A percentile compares a stretch with the other conserved stretches of the same genome.
Conservation (phyloP, 2,329 filamentous ascomycete species). For the Colletotrichum lupini region DNA sequence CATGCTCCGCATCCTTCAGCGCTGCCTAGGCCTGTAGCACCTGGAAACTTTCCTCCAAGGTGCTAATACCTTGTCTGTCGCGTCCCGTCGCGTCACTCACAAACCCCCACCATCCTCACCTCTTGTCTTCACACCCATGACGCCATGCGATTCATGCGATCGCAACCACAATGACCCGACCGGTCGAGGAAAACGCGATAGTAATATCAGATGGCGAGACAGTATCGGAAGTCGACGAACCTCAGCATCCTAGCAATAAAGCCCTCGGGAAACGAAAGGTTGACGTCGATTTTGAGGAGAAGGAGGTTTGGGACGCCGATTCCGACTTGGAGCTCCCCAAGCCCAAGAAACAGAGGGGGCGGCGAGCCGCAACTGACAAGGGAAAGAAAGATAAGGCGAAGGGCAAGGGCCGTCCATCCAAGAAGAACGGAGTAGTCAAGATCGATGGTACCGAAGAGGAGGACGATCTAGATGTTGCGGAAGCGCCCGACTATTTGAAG, state of each 20-base stretch:
- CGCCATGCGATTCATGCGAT: not conserved
- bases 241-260: slow-evolving; percentile 2
- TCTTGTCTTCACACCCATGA: not conserved
- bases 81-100: slow-evolving; percentile 13
- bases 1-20: not conserved
- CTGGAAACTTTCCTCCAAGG: not conserved
- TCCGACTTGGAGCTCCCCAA: slow-evolving; percentile 70
- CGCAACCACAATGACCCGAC: slow-evolving; percentile 9
- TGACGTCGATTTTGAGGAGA: slow-evolving; percentile 50
- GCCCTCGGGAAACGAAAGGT: slow-evolving; percentile 51
- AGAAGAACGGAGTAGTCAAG: slow-evolving; percentile 37
- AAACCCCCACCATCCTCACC: not conserved
- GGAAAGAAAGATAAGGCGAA: slow-evolving; percentile 44
- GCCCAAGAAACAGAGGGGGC: slow-evolving; percentile 70
- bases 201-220: slow-evolving; percentile 28
- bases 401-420: slow-evolving; percentile 40
- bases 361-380: slow-evolving; percentile 55
- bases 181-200: not conserved
- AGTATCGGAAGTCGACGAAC: not conserved
- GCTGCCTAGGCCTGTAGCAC: not conserved
- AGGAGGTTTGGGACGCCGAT: slow-evolving; percentile 68
- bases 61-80: not conserved
- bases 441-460: slow-evolving; percentile 50
- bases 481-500: slow-evolving; percentile 79
- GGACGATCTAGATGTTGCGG: slow-evolving; percentile 60